Conservation (phyloP, 2,329 filamentous ascomycete genomes). For the Leptodontidium sp. region DNA sequence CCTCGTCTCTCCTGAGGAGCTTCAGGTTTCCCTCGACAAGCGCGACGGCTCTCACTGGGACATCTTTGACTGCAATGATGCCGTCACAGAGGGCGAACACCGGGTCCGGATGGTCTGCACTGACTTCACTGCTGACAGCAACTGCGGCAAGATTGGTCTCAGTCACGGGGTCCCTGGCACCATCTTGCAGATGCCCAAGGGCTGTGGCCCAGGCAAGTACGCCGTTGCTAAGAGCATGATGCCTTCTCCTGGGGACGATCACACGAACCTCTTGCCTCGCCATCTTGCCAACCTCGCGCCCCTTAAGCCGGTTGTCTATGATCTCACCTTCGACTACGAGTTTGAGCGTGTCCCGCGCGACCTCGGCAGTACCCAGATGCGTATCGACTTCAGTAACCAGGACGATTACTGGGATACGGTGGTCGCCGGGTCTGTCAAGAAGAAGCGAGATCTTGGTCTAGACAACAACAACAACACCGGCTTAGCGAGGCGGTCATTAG, state of each 20-base stretch:
- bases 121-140: slow-evolving; percentile 4
- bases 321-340: slow-evolving; percentile 25
- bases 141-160: slow-evolving; percentile 17
- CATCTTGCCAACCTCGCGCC: background rate
- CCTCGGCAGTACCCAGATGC: too few relatives aligned
- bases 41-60: slow-evolving; percentile 23
- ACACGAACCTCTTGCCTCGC: slow-evolving; percentile 6
- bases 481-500: too few relatives aligned
- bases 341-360: background rate
- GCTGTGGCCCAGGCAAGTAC: slow-evolving; percentile 19
- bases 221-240: slow-evolving; percentile 1
- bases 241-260: background rate
- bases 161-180: slow-evolving; percentile 21
- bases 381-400: too few relatives aligned
- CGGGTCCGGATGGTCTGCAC: slow-evolving; percentile 8
- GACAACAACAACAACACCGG: too few relatives aligned
- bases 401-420: too few relatives aligned
- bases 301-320: background rate
- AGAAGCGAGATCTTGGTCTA: too few relatives aligned
- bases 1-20: background rate
- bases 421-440: too few relatives aligned
- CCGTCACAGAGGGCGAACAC: background rate
- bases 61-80: slow-evolving; percentile 2
- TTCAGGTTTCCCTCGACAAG: slow-evolving; percentile 9
- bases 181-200: slow-evolving; percentile 17